Base-by-base conservation (phyloP, 1,139 yeast genomes). In the Geotrichum macrosporum region DNA sequence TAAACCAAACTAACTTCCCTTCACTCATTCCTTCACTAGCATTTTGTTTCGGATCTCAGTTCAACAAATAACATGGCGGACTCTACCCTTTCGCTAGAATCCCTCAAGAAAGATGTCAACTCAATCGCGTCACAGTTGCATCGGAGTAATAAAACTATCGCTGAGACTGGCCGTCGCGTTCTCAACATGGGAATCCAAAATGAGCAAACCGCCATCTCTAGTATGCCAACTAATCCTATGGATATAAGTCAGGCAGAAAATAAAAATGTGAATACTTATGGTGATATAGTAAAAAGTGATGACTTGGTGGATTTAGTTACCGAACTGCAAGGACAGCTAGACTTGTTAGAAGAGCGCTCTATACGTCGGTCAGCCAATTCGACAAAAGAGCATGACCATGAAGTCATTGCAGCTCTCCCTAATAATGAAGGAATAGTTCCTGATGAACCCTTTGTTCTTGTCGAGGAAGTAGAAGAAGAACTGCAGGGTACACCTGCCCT, bases 321-420 rank as follows among this genome's bases (percentile, higher is more conserved):
- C 4, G 97, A 89, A 64, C 68, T 89, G 50, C 96, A 88, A 65
- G 84, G 84, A 3, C 96, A 88, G 67, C 72, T 89, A 57, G 92
- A 85, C 44, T 51, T 67, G 30, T 54, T 67, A 29, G 71, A 68
- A 40, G 71, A 72, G 51, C 59, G 67, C 27, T 60, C 64, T 15
- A 53, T 64, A 12, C 59, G 68, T 24, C 58, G 71, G 39, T 55
- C 60, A 3, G 63, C 48, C 15, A 67, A 67, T 51, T 56, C 61
- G 20, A 53, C 56, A 32, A 59, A 61, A 12, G 64, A 64, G 5
- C 67, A 64, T 3, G 62, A 63, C n/a, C 58, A 57, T 4, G 79
- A 75, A 32, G 50, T 61, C 4, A 57, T 81, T 27, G 78, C 78
- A 0, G 76, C 83, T 5, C 60, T 80, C 46, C 77, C 84, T 5